Evolutionary conservation across 2,329 filamentous ascomycete genomes (phyloP).

Genomic region (Apiospora rasikravindrae): DNA sequence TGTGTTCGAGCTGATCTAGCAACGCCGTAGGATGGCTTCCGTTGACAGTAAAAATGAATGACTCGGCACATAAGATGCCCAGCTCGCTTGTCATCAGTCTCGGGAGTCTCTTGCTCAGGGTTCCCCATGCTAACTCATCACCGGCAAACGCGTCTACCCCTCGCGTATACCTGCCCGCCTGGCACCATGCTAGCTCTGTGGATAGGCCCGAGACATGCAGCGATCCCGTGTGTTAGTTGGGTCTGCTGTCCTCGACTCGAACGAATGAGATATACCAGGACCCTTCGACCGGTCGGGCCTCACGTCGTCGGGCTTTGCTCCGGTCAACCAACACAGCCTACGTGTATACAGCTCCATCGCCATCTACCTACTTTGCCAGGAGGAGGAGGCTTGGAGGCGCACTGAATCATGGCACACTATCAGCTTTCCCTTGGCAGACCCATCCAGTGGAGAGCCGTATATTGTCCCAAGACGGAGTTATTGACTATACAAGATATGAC

Average conservation of each 20-base stretch:
- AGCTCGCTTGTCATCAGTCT: neutral
- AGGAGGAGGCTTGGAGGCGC: conserved; percentile 18
- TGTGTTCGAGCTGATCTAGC: neutral
- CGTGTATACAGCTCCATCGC: neutral
- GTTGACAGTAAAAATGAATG: neutral
- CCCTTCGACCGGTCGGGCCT: neutral
- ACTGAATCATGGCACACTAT: conserved; percentile 1
- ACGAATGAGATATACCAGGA: neutral
- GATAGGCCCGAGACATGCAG: conserved; percentile 7
- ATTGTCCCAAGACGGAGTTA: conserved; percentile 13
- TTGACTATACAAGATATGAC: neutral
- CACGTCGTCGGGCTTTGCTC: neutral
- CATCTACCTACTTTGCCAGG: neutral
- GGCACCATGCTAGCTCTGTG: neutral
- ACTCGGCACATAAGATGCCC: neutral
- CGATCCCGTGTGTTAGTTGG: neutral
- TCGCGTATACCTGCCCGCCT: neutral
- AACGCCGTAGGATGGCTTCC: neutral
- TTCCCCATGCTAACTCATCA: neutral
- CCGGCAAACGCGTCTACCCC: neutral
- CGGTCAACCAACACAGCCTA: neutral
- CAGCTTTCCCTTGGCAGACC: neutral
- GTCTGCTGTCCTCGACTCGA: conserved; percentile 8
- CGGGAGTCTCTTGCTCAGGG: neutral
- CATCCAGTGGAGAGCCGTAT: conserved; percentile 11